Conservation (phyloP, 2,329 filamentous ascomycete genomes). For the Fusarium albosuccineum region DNA sequence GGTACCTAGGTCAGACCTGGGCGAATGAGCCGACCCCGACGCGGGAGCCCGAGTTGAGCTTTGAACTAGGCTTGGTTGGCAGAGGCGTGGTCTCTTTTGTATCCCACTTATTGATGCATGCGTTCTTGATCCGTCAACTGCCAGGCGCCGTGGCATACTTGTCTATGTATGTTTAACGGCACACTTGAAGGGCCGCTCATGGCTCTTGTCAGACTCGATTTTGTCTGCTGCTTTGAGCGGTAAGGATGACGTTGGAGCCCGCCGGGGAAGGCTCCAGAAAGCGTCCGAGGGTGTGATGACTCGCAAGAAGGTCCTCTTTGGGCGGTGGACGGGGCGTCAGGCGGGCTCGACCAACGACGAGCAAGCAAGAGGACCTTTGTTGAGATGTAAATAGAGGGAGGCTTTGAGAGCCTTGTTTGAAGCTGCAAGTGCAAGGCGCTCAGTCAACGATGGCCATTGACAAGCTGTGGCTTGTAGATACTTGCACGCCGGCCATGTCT, state of each 20-base stretch:
- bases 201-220: neutral
- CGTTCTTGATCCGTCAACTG: neutral
- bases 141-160: neutral
- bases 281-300: neutral
- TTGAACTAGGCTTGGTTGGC: neutral
- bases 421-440: neutral
- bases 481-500: too few species aligned
- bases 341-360: neutral
- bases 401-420: too few species aligned
- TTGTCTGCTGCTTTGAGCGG: neutral
- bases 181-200: neutral
- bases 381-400: too few species aligned
- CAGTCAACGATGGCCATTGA: neutral
- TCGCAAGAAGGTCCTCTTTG: conserved; percentile 27
- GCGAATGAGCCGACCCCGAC: neutral
- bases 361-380: too few species aligned
- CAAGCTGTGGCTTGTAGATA: neutral
- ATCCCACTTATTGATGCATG: neutral
- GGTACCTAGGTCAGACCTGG: conserved; percentile 3
- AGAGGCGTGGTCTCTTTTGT: conserved; percentile 1
- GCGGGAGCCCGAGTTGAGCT: neutral
- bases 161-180: neutral
- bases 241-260: conserved; percentile 1
- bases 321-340: neutral
- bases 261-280: neutral